Evolutionary conservation across 257 asterid genomes (phyloP), one percentile per base, ranked within the genome.

Genomic region (Prunella vulgaris): DNA sequence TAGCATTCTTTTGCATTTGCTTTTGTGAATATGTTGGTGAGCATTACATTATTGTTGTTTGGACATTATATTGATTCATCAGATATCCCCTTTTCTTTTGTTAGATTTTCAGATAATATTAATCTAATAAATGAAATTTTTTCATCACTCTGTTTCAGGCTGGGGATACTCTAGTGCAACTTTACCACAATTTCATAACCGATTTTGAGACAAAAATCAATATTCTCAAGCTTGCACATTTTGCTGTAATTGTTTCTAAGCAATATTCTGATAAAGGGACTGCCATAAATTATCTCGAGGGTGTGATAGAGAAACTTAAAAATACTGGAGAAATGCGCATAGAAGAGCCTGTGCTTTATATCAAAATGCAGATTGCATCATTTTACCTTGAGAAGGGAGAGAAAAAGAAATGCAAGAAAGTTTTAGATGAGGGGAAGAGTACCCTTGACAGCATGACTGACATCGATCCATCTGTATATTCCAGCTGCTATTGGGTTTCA

Each of bases 151-250:
- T 54, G 44, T 27, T 71, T 74, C 83, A 92, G 96, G 95, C 87
- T 51, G 96, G 96, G 64, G 98, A 89, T 79, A 81, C 95, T 20
- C 79, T 92, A 56, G 86, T 92, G 67, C 98, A 92, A 75, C 74
- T 92, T 7, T 89, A 92, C 82, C 88, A 92, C 77, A 89, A 87
- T 74, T 89, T 92, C 84, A 92, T 92, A 58, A 78, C 92, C 7
- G 95, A 92, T 53, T 92, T 92, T 69, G 98, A 92, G 94, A 87
- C 94, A 30, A 92, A 89, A 75, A 92, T 92, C 85, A 92, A 92
- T 74, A 95, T 89, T 67, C 89, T 92, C 78, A 92, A 92, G 86
- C 96, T 92, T 74, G 92, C 98, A 10, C 98, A 89, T 77, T 89
- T 92, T 69, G 87, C 92, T 24, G 98, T 86, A 73, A 83, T 80